Evolutionary conservation across 306 rosid species (phyloP).

Genomic region (Quercus aquifolioides): DNA sequence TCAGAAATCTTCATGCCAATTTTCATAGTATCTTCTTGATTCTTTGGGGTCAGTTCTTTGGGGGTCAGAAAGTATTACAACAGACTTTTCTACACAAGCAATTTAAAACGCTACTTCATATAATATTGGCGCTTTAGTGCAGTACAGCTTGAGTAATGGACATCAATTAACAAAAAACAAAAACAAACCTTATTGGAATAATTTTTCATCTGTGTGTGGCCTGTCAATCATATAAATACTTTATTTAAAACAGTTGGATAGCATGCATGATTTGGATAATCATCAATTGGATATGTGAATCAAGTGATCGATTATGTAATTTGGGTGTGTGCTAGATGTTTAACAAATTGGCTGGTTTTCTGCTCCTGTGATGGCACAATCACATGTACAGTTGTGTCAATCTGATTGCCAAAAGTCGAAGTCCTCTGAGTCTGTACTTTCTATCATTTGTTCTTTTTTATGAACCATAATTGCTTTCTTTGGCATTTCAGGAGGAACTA

Average conservation of each 20-base stretch:
- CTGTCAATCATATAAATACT: background rate
- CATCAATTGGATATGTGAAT: background rate
- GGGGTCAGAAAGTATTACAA: background rate
- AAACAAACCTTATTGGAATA: background rate
- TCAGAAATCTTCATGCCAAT: background rate
- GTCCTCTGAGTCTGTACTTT: background rate
- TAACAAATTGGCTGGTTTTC: background rate
- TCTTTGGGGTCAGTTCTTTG: background rate
- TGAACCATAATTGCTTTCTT: slow-evolving; percentile 10
- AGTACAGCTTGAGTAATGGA: background rate
- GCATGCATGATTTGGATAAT: background rate
- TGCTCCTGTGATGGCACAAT: background rate
- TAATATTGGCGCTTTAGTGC: background rate
- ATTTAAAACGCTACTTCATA: background rate
- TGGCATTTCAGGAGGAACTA: slow-evolving; percentile 78
- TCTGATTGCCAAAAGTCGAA: background rate
- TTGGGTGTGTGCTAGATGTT: background rate
- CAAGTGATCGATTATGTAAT: background rate
- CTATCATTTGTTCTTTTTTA: background rate
- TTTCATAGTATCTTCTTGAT: background rate
- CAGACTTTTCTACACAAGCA: background rate
- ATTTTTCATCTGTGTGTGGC: background rate
- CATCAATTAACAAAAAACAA: background rate
- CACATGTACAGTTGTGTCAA: background rate
- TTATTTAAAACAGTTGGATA: background rate